phyloP scores from a whole-genome alignment of 2,329 filamentous ascomycete species.

The Stagonosporopsis vannaccii region DNA sequence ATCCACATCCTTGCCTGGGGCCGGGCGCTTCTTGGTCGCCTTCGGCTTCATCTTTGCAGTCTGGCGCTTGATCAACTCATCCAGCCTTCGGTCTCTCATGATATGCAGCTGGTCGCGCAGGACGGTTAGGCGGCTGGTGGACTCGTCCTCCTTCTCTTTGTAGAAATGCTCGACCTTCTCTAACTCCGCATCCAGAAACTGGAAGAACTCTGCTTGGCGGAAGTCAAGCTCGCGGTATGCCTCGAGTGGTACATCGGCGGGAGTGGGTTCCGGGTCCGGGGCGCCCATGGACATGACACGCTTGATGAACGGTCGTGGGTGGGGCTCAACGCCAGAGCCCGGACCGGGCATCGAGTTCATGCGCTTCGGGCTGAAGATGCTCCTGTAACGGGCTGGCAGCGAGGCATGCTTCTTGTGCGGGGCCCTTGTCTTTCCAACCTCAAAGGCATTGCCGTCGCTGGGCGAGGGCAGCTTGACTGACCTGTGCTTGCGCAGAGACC shows the following conservation, averaged over 20 bases:
- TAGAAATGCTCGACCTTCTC: slow-evolving; percentile 95
- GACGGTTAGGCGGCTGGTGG: slow-evolving; percentile 71
- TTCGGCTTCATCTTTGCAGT: slow-evolving; percentile 43
- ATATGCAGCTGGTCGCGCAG: slow-evolving; percentile 88
- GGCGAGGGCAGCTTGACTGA: slow-evolving; percentile 29
- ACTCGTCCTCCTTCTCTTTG: slow-evolving; percentile 84
- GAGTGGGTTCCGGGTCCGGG: slow-evolving; percentile 46
- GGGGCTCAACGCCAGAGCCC: slow-evolving; percentile 26
- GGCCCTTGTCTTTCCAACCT: slow-evolving; percentile 52
- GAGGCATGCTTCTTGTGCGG: slow-evolving; percentile 39
- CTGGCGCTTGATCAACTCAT: slow-evolving; percentile 69
- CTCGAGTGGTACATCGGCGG: slow-evolving; percentile 60
- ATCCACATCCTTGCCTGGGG: slow-evolving; percentile 20
- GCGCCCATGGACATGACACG: slow-evolving; percentile 55
- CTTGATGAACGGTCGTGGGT: slow-evolving; percentile 48
- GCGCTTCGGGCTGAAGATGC: slow-evolving; percentile 51
- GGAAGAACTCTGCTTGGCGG: slow-evolving; percentile 83
- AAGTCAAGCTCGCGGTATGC: slow-evolving; percentile 71
- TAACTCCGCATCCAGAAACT: slow-evolving; percentile 82
- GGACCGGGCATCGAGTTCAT: slow-evolving; percentile 51
- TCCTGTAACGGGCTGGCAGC: slow-evolving; percentile 43
- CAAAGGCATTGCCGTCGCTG: slow-evolving; percentile 50
- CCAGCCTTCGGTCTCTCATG: slow-evolving; percentile 83
- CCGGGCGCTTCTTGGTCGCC: slow-evolving; percentile 28
- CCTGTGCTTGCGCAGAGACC: slow-evolving; percentile 24